Conservation (phyloP, 2,329 filamentous ascomycete species). For the Aspergillus sp. region DNA sequence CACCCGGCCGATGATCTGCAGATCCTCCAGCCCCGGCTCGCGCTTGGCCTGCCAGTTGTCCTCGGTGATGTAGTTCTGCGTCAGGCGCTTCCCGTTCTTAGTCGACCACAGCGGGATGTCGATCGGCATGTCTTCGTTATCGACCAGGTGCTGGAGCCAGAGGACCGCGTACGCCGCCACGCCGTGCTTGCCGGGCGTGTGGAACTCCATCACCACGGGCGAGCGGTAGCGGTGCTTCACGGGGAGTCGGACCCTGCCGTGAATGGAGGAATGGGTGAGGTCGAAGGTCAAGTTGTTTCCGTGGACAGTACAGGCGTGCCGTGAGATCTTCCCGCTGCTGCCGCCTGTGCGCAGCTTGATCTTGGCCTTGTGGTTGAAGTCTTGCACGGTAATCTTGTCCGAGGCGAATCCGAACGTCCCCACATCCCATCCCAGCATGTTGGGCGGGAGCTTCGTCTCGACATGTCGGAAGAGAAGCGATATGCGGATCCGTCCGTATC, state of each 20-base stretch:
- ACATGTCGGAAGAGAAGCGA: constrained; percentile 87
- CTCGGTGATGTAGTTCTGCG: constrained; percentile 89
- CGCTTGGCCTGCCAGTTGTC: constrained; percentile 62
- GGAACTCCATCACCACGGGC: constrained; percentile 85
- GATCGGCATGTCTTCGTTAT: constrained; percentile 73
- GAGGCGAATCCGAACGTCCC: constrained; percentile 88
- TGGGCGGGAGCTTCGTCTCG: constrained; percentile 78
- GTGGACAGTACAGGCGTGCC: constrained; percentile 58
- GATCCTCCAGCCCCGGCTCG: constrained; percentile 69
- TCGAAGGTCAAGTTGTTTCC: constrained; percentile 63
- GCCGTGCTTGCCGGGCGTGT: constrained; percentile 64
- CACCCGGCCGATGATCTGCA: constrained; percentile 77
- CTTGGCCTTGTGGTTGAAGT: constrained; percentile 63
- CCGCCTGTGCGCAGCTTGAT: constrained; percentile 81
- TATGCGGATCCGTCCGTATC: constrained; percentile 85
- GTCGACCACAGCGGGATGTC: constrained; percentile 92
- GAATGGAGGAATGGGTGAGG: constrained; percentile 48
- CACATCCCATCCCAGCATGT: constrained; percentile 89
- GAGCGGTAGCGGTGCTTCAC: constrained; percentile 89
- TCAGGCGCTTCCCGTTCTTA: constrained; percentile 68
- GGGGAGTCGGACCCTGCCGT: constrained; percentile 67
- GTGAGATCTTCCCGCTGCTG: constrained; percentile 67
- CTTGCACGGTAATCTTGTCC: constrained; percentile 63
- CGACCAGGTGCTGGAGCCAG: constrained; percentile 82
- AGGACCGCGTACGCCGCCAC: constrained; percentile 73